Evolutionary conservation across 805 yeast species (phyloP), one percentile per base, ranked within the genome.

Genomic region (Ogataea haglerorum): DNA sequence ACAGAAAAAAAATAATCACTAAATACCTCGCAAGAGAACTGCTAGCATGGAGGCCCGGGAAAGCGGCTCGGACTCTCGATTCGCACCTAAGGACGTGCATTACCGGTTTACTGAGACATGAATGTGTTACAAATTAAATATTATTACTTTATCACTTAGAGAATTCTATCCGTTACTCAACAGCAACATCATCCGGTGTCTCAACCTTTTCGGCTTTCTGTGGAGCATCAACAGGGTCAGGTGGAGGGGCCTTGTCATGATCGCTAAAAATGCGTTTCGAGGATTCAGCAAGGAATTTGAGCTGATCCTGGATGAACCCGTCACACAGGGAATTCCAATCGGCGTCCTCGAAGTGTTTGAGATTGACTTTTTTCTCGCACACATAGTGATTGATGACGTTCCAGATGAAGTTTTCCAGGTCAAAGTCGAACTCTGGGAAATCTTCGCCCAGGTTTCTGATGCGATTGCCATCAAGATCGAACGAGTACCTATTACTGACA

Each of bases 371-470:
- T 40, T 53, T 46, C n/a, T 54, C 58, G 53, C 68, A 63, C 17
- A 63, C 45, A 25, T 63, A 59, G 36, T 61, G 60, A 34, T 60
- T 52, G 35, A 63, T 61, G 15, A 54, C 57, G 34, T 50, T 51
- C 68, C 68, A 63, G 27, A 63, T 52, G 32, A 54, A 56, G 5
- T 51, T 30, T 43, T 63, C 68, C 26, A 63, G 43, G 47, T 62
- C 67, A 36, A 57, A 61, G n/a, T 57, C 49, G 28, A 53, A 52
- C 12, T 40, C 32, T 32, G 63, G 63, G 51, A 61, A 59, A 30
- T 63, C 65, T 38, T 60, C 63, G 29, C 66, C 68, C 30, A 63
- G 42, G 36, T 61, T 59, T 47, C 67, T 54, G 23, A 61, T 54
- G 26, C 57, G 53, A 24, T 60, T 52, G 6, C 58, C 57, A 10